Base-by-base conservation (phyloP, 2,329 filamentous ascomycete genomes). In the Colletotrichum australisinense region DNA sequence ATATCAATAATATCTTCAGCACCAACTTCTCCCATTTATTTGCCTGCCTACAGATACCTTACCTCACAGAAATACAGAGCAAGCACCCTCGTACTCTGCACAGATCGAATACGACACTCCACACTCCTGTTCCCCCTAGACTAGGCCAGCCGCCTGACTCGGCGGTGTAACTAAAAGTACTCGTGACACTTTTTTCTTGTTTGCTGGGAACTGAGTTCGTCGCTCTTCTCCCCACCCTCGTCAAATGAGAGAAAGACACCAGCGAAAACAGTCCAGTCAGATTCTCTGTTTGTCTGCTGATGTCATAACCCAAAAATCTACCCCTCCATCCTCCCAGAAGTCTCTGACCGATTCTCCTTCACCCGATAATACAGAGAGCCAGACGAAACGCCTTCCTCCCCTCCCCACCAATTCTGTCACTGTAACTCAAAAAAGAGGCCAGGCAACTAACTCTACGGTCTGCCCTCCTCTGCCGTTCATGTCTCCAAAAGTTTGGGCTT, bases 101-200 rank as follows among this genome's bases (percentile, higher is more conserved):
- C 60, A 38, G 57, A 49, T 56, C 62, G 22, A 62, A 63, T 70
- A 66, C 70, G 66, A 62, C 59, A 69, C 55, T 55, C 70, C 70
- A 73, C 70, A 72, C 30, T 65, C 11, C 46, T 6, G 19, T 26
- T 65, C 67, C 55, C 70, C 70, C 59, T 69, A 60, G 30, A 65
- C 32, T 16, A 42, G 66, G 46, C 60, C 46, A 32, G 35, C 70
- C 67, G 55, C 60, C 71, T 73, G 71, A 73, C 71, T 73, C 67
- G 62, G 24, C 26, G 28, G 59, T 70, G 70, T 73, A 56, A 57
- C 56, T 70, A 22, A 55, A 66, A 49, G 71, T 73, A 71, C 71
- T 53, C 71, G 71, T 73, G 67, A 73, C 67, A 62, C 67, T 49
- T 63, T 26, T 63, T 64, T 58, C 22, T 46, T 22, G 59, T 38